Evolutionary conservation across 2,329 filamentous ascomycete species (phyloP).

Genomic region (Botrytis fragariae): DNA sequence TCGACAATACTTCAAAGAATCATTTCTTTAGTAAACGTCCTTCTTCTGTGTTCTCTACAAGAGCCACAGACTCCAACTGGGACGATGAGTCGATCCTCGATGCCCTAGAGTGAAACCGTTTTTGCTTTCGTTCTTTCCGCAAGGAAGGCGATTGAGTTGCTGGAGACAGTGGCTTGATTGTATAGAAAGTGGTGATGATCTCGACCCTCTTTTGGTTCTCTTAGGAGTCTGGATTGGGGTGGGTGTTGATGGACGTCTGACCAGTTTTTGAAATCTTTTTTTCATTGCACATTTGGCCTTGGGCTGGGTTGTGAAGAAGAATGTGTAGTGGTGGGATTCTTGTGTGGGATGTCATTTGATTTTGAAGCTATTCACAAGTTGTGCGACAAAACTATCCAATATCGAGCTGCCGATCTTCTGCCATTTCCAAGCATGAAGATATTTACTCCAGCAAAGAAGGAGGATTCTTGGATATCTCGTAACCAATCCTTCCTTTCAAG

Average conservation of each 20-base stretch:
- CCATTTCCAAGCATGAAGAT: not conserved
- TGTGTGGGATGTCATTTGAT: not conserved
- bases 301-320: not conserved
- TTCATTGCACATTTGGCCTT: slow-evolving; percentile 46
- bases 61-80: slow-evolving; percentile 93
- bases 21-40: slow-evolving; percentile 94
- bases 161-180: slow-evolving; percentile 42
- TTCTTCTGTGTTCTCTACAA: slow-evolving; percentile 84
- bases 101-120: slow-evolving; percentile 81
- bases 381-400: not conserved
- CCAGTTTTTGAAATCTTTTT: slow-evolving; percentile 51
- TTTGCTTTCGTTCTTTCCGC: slow-evolving; percentile 49
- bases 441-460: fast-evolving
- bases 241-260: slow-evolving; percentile 89
- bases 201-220: slow-evolving; percentile 72
- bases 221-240: slow-evolving; percentile 75
- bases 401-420: not conserved
- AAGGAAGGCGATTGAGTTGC: slow-evolving; percentile 22
- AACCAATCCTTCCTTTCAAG: not conserved
- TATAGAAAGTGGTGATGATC: slow-evolving; percentile 95
- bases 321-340: not conserved
- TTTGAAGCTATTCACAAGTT: not conserved
- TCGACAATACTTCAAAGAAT: slow-evolving; percentile 18
- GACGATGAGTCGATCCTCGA: slow-evolving; percentile 90
- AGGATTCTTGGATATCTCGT: not conserved